These are phyloP conservation scores for Xylaria scruposa DNA, from an alignment of 495 filamentous ascomycete genomes.

Conservation along the genomic window DNA sequence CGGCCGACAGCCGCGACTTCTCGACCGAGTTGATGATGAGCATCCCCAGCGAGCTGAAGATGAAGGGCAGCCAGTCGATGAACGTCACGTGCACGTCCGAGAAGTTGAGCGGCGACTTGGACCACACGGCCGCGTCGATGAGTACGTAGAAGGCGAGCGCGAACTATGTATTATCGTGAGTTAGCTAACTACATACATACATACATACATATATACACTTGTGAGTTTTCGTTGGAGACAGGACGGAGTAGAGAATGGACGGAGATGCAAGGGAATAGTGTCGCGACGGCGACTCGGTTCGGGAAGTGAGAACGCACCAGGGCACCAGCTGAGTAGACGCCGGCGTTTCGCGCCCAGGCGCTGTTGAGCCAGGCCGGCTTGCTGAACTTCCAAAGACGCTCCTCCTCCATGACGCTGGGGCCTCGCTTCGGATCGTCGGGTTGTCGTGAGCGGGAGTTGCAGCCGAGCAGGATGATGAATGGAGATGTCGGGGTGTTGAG, in stretches of 20 bases:
- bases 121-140: conserved; percentile 90
- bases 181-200: background rate
- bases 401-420: conserved; percentile 56
- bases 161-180: conserved; percentile 64
- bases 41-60: conserved; percentile 94
- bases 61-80: conserved; percentile 97
- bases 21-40: conserved; percentile 99
- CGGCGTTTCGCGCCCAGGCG: conserved; percentile 75
- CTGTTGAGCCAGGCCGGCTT: conserved; percentile 92
- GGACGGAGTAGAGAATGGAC: background rate
- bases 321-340: conserved; percentile 86
- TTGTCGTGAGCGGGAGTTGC: background rate
- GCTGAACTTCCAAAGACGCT: conserved; percentile 78
- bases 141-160: conserved; percentile 96
- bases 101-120: conserved; percentile 76
- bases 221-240: too few species aligned
- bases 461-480: background rate
- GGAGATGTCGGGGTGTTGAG: background rate
- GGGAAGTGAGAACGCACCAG: conserved; percentile 64
- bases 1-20: conserved; percentile 83
- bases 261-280: background rate
- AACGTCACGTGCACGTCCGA: conserved; percentile 90
- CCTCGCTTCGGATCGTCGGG: conserved; percentile 8
- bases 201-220: too few species aligned
- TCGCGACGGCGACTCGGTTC: background rate